phyloP scores from a whole-genome alignment of 495 filamentous ascomycete species.

The Aspergillus incahuasiensis region DNA sequence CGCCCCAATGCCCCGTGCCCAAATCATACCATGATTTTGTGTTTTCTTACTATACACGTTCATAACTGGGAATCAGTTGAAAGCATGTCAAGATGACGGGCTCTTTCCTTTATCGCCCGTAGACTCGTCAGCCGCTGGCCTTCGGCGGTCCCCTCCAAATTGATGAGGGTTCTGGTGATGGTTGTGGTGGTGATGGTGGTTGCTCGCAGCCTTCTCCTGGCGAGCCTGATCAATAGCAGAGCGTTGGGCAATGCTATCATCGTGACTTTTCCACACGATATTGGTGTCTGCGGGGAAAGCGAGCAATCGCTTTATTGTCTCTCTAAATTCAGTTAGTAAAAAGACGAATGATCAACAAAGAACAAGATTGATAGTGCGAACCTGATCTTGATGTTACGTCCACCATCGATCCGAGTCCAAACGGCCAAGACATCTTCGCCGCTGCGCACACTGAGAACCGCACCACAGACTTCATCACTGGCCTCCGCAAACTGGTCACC shows the following conservation, averaged over 20 bases:
- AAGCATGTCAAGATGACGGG: constrained; percentile 27
- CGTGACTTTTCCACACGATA: constrained; percentile 92
- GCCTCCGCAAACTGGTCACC: constrained; percentile 95
- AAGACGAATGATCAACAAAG: background rate
- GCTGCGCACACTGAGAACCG: constrained; percentile 87
- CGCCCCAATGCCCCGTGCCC: constrained; percentile 43
- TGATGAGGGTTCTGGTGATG: constrained; percentile 37
- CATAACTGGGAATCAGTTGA: constrained; percentile 25
- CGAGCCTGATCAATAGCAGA: constrained; percentile 77
- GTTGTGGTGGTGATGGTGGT: constrained; percentile 22
- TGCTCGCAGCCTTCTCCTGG: constrained; percentile 61
- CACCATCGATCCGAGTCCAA: constrained; percentile 90
- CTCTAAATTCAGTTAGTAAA: constrained; percentile 46
- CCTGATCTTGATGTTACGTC: constrained; percentile 94
- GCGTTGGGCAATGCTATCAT: constrained; percentile 72
- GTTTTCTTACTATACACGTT: constrained; percentile 46
- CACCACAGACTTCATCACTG: constrained; percentile 89
- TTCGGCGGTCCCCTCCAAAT: constrained; percentile 40
- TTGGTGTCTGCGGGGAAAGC: constrained; percentile 82
- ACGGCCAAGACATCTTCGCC: constrained; percentile 97
- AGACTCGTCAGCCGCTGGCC: constrained; percentile 43
- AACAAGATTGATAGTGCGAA: constrained; percentile 43
- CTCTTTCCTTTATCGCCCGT: constrained; percentile 42
- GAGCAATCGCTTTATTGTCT: constrained; percentile 87
- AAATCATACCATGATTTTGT: constrained; percentile 43